A percentile compares a stretch with the other conserved stretches of the same genome.
These are phyloP conservation scores for Venturia nashicola DNA, from an alignment of 2,329 filamentous ascomycete species.

Conservation along the genomic window DNA sequence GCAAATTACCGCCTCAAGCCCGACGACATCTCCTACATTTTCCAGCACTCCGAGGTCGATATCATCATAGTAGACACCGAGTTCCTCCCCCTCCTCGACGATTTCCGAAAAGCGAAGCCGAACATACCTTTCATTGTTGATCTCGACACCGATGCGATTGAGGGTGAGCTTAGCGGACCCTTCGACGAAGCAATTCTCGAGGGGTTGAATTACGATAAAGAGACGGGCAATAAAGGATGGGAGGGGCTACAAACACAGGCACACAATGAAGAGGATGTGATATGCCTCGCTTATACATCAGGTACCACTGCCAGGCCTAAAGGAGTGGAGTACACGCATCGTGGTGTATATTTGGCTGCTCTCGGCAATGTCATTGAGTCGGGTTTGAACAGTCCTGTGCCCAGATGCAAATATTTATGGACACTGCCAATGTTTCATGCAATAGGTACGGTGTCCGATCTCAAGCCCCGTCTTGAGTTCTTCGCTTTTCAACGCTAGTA, in stretches of 20 bases:
- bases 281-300: slow-evolving; percentile 87
- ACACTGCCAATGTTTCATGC: slow-evolving; percentile 78
- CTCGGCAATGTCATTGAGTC: slow-evolving; percentile 82
- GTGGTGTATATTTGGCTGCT: slow-evolving; percentile 74
- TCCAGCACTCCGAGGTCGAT: slow-evolving; percentile 77
- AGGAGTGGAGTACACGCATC: slow-evolving; percentile 83
- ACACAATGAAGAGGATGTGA: slow-evolving; percentile 62
- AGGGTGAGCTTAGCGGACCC: slow-evolving; percentile 61
- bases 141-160: slow-evolving; percentile 66
- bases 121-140: slow-evolving; percentile 66
- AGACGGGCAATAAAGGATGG: slow-evolving; percentile 63
- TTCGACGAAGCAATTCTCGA: slow-evolving; percentile 78
- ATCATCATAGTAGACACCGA: slow-evolving; percentile 78
- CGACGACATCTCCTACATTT: slow-evolving; percentile 83
- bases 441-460: slow-evolving; percentile 29
- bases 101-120: slow-evolving; percentile 49
- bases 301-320: slow-evolving; percentile 88
- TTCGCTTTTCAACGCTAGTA: slow-evolving; percentile 13
- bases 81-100: slow-evolving; percentile 56
- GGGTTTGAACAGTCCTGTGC: slow-evolving; percentile 48
- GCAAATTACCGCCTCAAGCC: slow-evolving; percentile 66
- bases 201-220: slow-evolving; percentile 58
- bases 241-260: slow-evolving; percentile 57
- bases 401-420: slow-evolving; percentile 73
- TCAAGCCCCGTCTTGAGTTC: slow-evolving; percentile 8